Conservation (phyloP, 2,329 filamentous ascomycete species). For the Colletotrichum lupini region DNA sequence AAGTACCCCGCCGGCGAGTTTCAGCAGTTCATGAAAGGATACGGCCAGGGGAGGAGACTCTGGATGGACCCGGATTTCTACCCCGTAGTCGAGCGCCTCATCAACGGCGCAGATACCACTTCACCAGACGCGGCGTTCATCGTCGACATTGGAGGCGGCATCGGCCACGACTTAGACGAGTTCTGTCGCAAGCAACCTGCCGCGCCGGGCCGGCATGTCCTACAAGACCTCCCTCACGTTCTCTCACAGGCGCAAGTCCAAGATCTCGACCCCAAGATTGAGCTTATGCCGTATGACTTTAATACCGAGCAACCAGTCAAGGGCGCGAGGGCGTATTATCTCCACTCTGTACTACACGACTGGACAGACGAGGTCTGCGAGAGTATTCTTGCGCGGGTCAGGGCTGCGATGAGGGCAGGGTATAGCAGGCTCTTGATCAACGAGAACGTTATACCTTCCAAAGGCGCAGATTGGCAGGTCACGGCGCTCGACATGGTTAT, state of each 20-base stretch:
- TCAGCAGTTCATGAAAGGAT: constrained; percentile 11
- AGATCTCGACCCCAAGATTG: constrained; percentile 32
- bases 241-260: constrained; percentile 40
- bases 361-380: constrained; percentile 35
- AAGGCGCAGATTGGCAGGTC: constrained; percentile 22
- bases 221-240: constrained; percentile 40
- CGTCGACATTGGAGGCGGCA: constrained; percentile 42
- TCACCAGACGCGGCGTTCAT: not conserved
- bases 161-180: constrained; percentile 40
- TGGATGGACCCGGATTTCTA: constrained; percentile 32
- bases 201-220: constrained; percentile 37
- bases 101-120: constrained; percentile 36
- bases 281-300: constrained; percentile 44
- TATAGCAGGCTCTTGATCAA: constrained; percentile 36
- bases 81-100: constrained; percentile 41
- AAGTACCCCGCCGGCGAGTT: constrained; percentile 18
- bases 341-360: constrained; percentile 36
- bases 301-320: constrained; percentile 18
- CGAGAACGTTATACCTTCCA: constrained; percentile 34
- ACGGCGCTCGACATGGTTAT: constrained; percentile 36
- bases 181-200: constrained; percentile 38
- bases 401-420: constrained; percentile 33
- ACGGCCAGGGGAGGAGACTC: constrained; percentile 12
- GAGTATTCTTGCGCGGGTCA: constrained; percentile 31
- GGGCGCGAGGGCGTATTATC: constrained; percentile 33